Evolutionary conservation across 2,329 filamentous ascomycete genomes (phyloP).

Genomic region (Aaosphaeria arxii): DNA sequence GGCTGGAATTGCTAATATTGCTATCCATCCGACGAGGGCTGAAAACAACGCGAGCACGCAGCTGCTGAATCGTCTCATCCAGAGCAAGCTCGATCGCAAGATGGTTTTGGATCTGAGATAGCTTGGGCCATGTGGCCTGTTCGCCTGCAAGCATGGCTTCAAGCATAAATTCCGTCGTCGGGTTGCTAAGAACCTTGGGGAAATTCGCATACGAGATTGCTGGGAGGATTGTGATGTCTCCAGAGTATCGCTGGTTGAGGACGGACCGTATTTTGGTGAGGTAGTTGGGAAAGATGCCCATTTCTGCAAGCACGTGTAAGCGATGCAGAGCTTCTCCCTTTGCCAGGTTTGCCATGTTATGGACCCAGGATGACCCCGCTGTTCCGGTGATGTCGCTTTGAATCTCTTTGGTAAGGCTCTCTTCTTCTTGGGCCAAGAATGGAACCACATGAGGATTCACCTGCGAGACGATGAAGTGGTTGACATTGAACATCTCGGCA

Average conservation of each 20-base stretch:
- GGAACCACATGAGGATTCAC: conserved; percentile 93
- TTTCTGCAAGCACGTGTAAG: conserved; percentile 74
- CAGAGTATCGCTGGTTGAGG: conserved; percentile 86
- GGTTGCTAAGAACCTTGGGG: conserved; percentile 76
- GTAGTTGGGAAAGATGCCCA: conserved; percentile 76
- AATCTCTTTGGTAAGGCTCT: conserved; percentile 39
- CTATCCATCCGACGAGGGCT: conserved; percentile 58
- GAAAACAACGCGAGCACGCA: conserved; percentile 68
- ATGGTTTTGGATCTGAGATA: conserved; percentile 80
- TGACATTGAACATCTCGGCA: conserved; percentile 95
- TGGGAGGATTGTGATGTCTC: conserved; percentile 91
- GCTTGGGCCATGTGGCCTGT: conserved; percentile 85
- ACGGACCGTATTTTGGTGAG: conserved; percentile 77
- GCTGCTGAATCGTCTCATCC: conserved; percentile 67
- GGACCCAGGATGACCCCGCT: conserved; percentile 58
- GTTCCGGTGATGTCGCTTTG: conserved; percentile 33
- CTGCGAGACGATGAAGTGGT: conserved; percentile 96
- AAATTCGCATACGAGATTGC: conserved; percentile 73
- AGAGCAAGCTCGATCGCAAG: conserved; percentile 86
- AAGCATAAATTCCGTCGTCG: conserved; percentile 81
- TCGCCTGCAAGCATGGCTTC: conserved; percentile 75
- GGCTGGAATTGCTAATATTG: conserved; percentile 18
- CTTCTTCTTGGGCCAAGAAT: conserved; percentile 75
- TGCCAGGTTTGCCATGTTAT: conserved; percentile 67
- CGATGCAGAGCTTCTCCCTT: conserved; percentile 78